Conservation (phyloP, 768 basidiomycete species). For the Mycena chlorophos region DNA sequence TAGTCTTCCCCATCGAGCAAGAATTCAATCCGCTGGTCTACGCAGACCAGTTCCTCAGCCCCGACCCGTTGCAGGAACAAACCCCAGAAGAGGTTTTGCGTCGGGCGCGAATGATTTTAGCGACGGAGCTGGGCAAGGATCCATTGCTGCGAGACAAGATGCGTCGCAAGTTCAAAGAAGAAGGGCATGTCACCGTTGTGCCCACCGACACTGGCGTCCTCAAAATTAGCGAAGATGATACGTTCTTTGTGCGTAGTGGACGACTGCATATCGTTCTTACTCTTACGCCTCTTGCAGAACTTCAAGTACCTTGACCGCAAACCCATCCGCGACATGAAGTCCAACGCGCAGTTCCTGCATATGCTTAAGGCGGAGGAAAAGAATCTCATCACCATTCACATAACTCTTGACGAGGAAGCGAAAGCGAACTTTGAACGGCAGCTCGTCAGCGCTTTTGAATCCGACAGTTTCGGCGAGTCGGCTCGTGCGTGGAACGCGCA, state of each 20-base stretch:
- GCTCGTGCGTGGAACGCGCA: conserved; percentile 91
- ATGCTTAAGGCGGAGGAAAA: conserved; percentile 92
- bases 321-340: conserved; percentile 65
- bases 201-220: conserved; percentile 85
- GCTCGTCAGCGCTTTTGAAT: conserved; percentile 79
- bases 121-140: conserved; percentile 91
- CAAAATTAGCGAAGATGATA: conserved; percentile 75
- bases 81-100: conserved; percentile 67
- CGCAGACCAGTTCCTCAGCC: conserved; percentile 84
- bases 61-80: conserved; percentile 58
- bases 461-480: conserved; percentile 81
- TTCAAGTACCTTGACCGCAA: conserved; percentile 94
- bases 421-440: conserved; percentile 70
- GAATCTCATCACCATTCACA: conserved; percentile 74
- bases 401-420: conserved; percentile 63
- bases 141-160: conserved; percentile 80
- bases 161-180: conserved; percentile 70
- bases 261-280: neutral
- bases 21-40: conserved; percentile 75
- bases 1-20: conserved; percentile 78
- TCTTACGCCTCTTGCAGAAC: conserved; percentile 48
- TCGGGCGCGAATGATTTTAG: conserved; percentile 78
- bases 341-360: conserved; percentile 80
- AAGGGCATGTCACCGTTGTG: conserved; percentile 73
- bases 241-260: conserved; percentile 58